Evolutionary conservation across 345 rosid genomes (phyloP), one percentile per base, ranked within the genome.

Genomic region (Eucalyptus curtisii): DNA sequence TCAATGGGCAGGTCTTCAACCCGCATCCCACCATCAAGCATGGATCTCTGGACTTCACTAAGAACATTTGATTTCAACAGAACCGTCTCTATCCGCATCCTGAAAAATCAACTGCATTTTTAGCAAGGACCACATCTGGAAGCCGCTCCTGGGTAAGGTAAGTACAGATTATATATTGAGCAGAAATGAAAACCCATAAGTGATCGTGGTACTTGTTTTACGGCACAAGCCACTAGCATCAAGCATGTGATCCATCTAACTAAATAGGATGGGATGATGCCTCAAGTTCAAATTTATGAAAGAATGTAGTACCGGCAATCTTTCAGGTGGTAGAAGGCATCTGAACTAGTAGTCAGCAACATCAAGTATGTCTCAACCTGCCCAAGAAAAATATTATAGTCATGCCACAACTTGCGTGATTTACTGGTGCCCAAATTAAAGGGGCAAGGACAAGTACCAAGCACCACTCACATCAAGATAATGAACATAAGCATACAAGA

Each of bases 291-390:
- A 84, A 85, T 37, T 44, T 85, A 47, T 53, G 50, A 68, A 66
- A 86, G 42, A 53, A 81, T 86, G 52, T 22, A 68, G 89, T 93
- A 96, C 99, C 99, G 95, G 94, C 99, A 97, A 92, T 98, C 99
- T 93, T 98, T 97, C 44, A 98, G 98, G 93, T 97, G 99, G 94
- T 93, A 93, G 91, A 97, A 98, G 89, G 99, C 98, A 89, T 96
- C 98, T 33, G 99, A 97, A 89, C 99, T 95, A 81, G 99, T 96
- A 31, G 99, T 96, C 88, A 98, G 98, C 95, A 98, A 89, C 91
- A 97, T 93, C 90, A 98, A 92, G 92, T 96, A 98, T 45, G 99
- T 97, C 87, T 98, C 99, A 55, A 89, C 98, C 99, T 97, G 95
- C 92, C 79, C 50, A 52, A 42, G 59, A 49, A 59, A 30, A 45